Evolutionary conservation across 2,329 filamentous ascomycete species (phyloP).

Genomic region (Fusarium concolor): DNA sequence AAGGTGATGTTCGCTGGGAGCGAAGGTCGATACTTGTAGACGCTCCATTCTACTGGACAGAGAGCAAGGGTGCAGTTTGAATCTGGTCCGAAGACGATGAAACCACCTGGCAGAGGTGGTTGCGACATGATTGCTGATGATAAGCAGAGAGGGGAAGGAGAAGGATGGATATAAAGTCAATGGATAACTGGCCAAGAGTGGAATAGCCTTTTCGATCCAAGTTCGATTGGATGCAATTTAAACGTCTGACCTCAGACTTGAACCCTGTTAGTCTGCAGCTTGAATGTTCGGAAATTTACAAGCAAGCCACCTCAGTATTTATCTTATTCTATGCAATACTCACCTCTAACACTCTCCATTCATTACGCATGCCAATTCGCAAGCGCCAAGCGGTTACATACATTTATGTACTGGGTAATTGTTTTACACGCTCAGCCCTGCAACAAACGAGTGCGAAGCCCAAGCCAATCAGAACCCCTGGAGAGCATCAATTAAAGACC

Average conservation of each 20-base stretch:
- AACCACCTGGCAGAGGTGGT: slow-evolving; percentile 9
- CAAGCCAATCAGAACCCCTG: slow-evolving; percentile 2
- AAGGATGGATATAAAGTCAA: neutral
- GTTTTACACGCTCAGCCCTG: slow-evolving; percentile 26
- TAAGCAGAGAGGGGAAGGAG: neutral
- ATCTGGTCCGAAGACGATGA: slow-evolving; percentile 57
- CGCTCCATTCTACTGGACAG: slow-evolving; percentile 59
- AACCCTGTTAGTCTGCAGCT: neutral
- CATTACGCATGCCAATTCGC: neutral
- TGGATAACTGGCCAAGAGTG: neutral
- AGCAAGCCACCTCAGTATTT: neutral
- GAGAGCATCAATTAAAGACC: neutral
- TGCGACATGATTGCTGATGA: slow-evolving; percentile 21
- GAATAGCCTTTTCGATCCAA: neutral
- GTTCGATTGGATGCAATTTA: neutral
- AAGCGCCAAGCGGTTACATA: slow-evolving; percentile 10
- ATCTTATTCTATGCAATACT: neutral
- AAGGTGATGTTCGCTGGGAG: slow-evolving; percentile 58
- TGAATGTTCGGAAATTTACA: neutral
- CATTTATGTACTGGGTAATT: neutral
- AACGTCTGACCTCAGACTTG: neutral
- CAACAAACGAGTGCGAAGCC: slow-evolving; percentile 23
- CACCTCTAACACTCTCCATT: neutral
- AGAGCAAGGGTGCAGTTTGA: slow-evolving; percentile 63
- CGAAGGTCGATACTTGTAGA: slow-evolving; percentile 61